Evolutionary conservation across 129 eudicot species (phyloP), one percentile per base, ranked within the genome.

Genomic region (Flaveria ramosissima): DNA sequence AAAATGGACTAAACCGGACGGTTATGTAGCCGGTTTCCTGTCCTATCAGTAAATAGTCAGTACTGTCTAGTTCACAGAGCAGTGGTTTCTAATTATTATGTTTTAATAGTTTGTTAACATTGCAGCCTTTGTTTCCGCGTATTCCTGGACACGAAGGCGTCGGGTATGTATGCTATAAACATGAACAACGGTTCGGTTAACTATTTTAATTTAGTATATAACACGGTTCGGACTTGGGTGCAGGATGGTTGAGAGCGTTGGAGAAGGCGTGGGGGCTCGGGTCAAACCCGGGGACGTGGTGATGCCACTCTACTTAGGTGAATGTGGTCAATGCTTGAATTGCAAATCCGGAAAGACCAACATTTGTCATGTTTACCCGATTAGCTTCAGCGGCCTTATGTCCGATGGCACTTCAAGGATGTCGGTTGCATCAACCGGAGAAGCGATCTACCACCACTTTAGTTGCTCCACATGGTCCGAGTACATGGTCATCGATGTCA

Each of bases 131-230:
- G 45, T 88, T 85, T 59, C 89, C 87, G 16, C 87, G 92, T 19
- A 70, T 85, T 68, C 87, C 82, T 57, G 92, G 92, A 53, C 89
- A 88, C 6, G 92, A 88, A 88, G 92, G 92, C 10, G 92, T 83
- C 10, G 87, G 89, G 92, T 88, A 14, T n/a, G 13, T 11, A 32
- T 23, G 50, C 3, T 9, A 0, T 9, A 6, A 24, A 0, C 3
- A 2, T 15, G n/a, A 8, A 16, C 3, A 26, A 15, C 2, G n/a
- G 39, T 60, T 27, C 2, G 8, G 4, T 47, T 12, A 47, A 55
- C 3, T 56, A 16, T 68, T 20, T 16, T 10, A 0, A 12, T 23
- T 68, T 1, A 0, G 3, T 65, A 27, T 32, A 57, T 24, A 50
- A 17, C 3, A 47, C 8, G 20, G 36, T 32, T 63, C 1, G 46